Base-by-base conservation (phyloP, 768 basidiomycete species). In the Pilatotrama ljubarskyi region DNA sequence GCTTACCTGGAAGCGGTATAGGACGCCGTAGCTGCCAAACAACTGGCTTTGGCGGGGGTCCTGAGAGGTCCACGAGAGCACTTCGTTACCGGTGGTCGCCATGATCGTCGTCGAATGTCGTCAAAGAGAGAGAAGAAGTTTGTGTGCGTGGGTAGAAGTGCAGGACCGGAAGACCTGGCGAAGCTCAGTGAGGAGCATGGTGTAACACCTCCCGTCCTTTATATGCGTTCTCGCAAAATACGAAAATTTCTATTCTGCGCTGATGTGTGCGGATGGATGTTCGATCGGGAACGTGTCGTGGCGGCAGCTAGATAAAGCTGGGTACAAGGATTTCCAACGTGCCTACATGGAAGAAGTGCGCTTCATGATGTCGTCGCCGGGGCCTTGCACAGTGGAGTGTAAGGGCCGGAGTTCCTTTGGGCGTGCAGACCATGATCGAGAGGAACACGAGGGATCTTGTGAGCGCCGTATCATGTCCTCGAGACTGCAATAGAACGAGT, bases 21-120 rank as follows among this genome's bases (percentile, higher is more conserved):
- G 77, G 54, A 90, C 80, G 59, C 90, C 90, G 83, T 85, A 90
- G 32, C 84, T 81, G 69, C 89, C 91, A 77, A 92, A 93, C 59
- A 94, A 80, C 51, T 84, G 79, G 68, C 92, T 93, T 72, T 91
- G 87, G 49, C 90, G 87, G 67, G 90, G 87, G 73, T 93, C 91
- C 67, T 88, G 85, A 74, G 87, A 91, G 46, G 91, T 93, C 91
- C 91, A 94, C 54, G 86, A 90, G 72, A 92, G 83, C 49, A 91
- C 78, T 60, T 92, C 90, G 74, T 71, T 68, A 40, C 64, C 61
- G 49, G 63, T 55, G 67, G 79, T 74, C 47, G 81, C 69, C 83
- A 84, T 85, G 61, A 62, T 70, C 68, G 66, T 56, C 63, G 67
- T 55, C 5, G 61, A 69, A 68, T 57, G 63, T 65, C 61, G 66